Base-by-base conservation (phyloP, 129 eudicot genomes). In the Scalesia atractyloides region DNA sequence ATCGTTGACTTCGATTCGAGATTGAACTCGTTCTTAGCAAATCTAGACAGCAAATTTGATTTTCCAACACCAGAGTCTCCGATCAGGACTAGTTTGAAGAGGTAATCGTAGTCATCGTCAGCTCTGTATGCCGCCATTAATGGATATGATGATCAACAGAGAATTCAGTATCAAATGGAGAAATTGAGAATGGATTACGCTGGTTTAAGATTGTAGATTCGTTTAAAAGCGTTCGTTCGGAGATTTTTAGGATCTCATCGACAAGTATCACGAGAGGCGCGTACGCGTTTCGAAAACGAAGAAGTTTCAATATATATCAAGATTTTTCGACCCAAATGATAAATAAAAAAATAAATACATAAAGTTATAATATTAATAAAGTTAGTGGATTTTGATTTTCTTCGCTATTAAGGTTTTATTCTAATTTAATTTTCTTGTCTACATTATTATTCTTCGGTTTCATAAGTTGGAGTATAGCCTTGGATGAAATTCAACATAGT, bases 51-150 rank as follows among this genome's bases (percentile, higher is more conserved):
- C 57, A 88, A 79, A 65, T 88, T 88, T 0, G 96, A 86, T 84
- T 88, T 88, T 0, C 96, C 96, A 60, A 88, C 96, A 14, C 96
- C 96, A 0, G 96, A 88, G 51, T 88, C 96, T 1, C 96, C 96
- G 84, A 86, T 88, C 70, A 88, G 79, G 33, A 88, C 96, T 72
- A 88, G 67, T 75, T 88, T 88, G 79, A 85, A 88, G 12, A 88
- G 79, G 64, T 88, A 88, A 77, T 88, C 96, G 76, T 88, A 88
- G 91, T 88, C 96, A 70, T 88, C 96, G 44, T 89, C 96, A 70
- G 89, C 87, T 74, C 96, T 82, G 80, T 89, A 89, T 64, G 87
- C 89, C 79, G 84, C 87, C 91, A 86, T 86, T 61, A 76, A 14
- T 69, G 50, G 54, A 59, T 46, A 56, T 7, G 15, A 26, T 19